phyloP scores from a whole-genome alignment of 371 early-diverging fungal genomes.

The Mucor lusitanicus region DNA sequence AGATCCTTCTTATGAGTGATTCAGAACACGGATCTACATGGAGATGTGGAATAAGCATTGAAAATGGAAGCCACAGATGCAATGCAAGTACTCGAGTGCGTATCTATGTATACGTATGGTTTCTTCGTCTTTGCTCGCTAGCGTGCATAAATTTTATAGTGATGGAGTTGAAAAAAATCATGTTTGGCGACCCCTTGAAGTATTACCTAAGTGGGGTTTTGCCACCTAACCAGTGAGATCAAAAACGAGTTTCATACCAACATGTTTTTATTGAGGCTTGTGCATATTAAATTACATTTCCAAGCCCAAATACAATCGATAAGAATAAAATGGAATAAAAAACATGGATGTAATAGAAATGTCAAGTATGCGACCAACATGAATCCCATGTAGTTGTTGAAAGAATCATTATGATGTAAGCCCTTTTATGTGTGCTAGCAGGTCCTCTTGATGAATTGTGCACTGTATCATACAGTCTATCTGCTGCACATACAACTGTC shows the following conservation, averaged over 20 bases:
- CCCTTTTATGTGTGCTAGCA: neutral
- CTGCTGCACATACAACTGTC: too few species aligned
- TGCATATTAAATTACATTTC: neutral
- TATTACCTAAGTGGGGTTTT: neutral
- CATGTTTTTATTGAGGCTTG: neutral
- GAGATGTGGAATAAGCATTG: neutral
- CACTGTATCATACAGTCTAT: too few species aligned
- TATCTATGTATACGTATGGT: neutral
- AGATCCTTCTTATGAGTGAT: neutral
- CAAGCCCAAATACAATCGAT: neutral
- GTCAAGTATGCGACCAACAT: neutral
- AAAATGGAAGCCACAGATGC: neutral
- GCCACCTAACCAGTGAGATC: neutral
- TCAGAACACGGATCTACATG: too few species aligned
- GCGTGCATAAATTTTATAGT: neutral
- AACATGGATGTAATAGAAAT: neutral
- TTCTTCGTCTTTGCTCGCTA: neutral
- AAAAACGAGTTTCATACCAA: neutral
- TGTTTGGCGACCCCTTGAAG: neutral
- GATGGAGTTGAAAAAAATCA: neutral
- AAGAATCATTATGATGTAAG: neutral
- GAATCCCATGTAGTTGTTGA: neutral
- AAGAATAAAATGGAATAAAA: neutral
- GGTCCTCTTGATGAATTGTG: too few species aligned
- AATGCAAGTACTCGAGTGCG: neutral